phyloP scores from a whole-genome alignment of 305 asterid genomes.

The Fraxinus angustifolia region DNA sequence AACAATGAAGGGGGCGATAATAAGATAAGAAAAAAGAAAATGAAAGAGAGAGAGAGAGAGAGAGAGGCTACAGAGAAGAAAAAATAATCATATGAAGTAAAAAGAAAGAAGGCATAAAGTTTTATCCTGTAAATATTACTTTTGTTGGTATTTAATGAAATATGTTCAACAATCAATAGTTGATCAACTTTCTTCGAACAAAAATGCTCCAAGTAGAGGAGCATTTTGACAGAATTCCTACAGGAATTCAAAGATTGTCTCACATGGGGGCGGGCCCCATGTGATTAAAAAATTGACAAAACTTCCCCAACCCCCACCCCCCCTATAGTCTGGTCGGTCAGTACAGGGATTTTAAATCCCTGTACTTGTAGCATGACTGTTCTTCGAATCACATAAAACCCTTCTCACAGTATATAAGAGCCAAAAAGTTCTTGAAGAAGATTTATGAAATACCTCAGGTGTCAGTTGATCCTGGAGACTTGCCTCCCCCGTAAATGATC shows the following conservation, averaged over 20 bases:
- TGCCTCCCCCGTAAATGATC: conserved; percentile 41
- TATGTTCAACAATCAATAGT: not conserved
- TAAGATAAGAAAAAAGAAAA: not conserved
- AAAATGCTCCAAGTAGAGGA: no score
- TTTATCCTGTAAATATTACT: not conserved
- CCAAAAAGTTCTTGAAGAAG: conserved; percentile 4
- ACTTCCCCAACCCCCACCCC: no score
- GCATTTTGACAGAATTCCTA: no score
- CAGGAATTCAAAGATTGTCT: no score
- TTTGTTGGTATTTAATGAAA: not conserved
- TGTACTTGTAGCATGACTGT: not conserved
- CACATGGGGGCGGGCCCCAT: no score
- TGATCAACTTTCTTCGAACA: not conserved
- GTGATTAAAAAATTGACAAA: no score
- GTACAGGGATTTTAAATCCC: no score
- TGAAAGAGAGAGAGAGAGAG: no score
- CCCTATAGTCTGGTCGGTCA: no score
- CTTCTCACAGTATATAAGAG: not conserved
- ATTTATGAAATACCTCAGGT: conserved; percentile 37
- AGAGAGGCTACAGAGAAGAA: not conserved
- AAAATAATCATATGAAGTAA: not conserved
- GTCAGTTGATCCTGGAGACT: conserved; percentile 42
- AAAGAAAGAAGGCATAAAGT: not conserved
- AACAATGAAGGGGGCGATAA: not conserved
- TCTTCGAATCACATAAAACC: not conserved